phyloP scores from a whole-genome alignment of 257 asterid genomes.

The Parsonsia alboflavescens region DNA sequence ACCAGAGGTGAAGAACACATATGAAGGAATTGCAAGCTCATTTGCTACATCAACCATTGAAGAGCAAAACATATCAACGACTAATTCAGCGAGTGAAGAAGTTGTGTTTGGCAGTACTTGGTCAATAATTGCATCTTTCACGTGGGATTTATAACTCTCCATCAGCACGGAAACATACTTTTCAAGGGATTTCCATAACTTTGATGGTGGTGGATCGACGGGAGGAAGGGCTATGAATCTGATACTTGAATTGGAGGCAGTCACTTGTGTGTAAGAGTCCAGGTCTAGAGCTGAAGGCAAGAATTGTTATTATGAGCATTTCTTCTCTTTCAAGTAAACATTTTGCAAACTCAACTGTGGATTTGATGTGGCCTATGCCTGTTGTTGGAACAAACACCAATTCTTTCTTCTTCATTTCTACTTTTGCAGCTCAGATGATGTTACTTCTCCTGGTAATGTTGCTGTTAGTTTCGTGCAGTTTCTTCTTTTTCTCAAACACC shows the following conservation, averaged over 20 bases:
- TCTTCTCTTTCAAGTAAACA: not conserved
- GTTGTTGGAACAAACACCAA: not conserved
- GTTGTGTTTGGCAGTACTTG: not conserved
- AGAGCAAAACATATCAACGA: conserved; percentile 5
- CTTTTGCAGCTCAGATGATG: not conserved
- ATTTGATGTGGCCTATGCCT: not conserved
- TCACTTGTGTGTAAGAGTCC: not conserved
- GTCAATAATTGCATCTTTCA: conserved; percentile 2
- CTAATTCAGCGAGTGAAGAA: not conserved
- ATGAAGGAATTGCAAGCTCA: conserved; percentile 4
- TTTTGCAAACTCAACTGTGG: not conserved
- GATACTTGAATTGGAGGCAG: not conserved
- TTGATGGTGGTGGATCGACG: not conserved
- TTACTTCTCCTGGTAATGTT: not conserved
- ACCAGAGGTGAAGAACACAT: conserved; percentile 5
- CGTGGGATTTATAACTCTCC: not conserved
- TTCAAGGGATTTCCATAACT: not conserved
- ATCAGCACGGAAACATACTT: not conserved
- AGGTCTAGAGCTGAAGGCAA: not conserved
- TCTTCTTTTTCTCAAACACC: not conserved
- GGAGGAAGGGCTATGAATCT: not conserved
- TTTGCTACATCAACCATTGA: conserved; percentile 6
- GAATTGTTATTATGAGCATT: not conserved
- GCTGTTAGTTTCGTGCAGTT: not conserved
- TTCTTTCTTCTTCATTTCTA: not conserved